Conservation (phyloP, 2,329 filamentous ascomycete species). For the Cordyceps pruinosa region DNA sequence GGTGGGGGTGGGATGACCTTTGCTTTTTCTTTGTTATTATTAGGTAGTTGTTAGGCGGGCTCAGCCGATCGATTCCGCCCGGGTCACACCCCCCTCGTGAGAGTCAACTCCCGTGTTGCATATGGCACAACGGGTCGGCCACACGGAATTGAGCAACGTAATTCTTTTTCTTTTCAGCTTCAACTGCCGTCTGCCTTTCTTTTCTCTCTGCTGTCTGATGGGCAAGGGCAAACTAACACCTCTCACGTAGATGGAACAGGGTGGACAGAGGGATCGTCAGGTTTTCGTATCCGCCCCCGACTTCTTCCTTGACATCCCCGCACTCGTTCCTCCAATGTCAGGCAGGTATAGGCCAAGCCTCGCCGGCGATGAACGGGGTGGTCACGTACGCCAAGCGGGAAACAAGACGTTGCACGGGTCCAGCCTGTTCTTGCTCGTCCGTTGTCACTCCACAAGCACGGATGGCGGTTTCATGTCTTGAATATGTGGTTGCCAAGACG, state of each 20-base stretch:
- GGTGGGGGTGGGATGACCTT: neutral
- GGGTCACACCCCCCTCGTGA: neutral
- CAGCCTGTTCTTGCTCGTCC: neutral
- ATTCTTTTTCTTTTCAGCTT: neutral
- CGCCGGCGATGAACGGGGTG: neutral
- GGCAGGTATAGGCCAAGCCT: neutral
- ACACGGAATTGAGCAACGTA: no score
- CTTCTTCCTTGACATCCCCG: conserved; percentile 6
- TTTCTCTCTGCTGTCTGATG: neutral
- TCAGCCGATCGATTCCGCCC: neutral
- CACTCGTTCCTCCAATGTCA: neutral
- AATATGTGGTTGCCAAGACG: neutral
- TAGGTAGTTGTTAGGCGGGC: no score
- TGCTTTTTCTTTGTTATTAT: neutral
- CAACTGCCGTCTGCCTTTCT: neutral
- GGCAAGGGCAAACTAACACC: no score
- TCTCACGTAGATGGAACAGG: no score
- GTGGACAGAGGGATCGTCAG: neutral
- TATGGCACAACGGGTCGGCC: no score
- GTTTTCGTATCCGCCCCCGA: neutral
- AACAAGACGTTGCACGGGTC: neutral
- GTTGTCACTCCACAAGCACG: neutral
- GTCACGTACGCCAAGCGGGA: neutral
- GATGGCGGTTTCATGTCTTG: neutral
- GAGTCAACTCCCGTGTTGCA: no score